These are phyloP conservation scores for Boletus rubroflammeus DNA, from an alignment of 768 basidiomycete species.

Conservation along the genomic window DNA sequence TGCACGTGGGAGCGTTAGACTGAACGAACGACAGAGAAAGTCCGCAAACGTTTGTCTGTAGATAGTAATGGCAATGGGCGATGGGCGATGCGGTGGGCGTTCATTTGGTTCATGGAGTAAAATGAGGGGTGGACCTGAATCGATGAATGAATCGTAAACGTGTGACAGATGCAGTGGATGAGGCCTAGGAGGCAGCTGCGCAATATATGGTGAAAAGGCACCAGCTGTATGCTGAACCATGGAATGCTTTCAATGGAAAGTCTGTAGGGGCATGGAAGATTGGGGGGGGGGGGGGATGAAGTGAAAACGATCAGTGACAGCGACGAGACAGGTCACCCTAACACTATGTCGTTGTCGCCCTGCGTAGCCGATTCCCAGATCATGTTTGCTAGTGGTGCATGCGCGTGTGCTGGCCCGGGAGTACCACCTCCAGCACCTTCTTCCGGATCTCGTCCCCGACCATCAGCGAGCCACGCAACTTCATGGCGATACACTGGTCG, in stretches of 20 bases:
- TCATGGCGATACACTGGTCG: constrained; percentile 30
- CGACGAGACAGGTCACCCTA: constrained; percentile 20
- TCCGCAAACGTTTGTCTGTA: constrained; percentile 15
- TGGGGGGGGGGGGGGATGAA: background rate
- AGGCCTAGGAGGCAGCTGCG: background rate
- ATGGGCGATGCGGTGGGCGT: background rate
- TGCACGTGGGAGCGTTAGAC: constrained; percentile 4
- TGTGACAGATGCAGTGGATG: constrained; percentile 6
- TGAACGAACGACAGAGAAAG: constrained; percentile 4
- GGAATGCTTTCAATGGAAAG: constrained; percentile 3
- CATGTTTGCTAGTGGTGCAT: constrained; percentile 21
- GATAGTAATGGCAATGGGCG: constrained; percentile 13
- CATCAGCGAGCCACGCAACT: constrained; percentile 25
- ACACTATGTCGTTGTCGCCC: constrained; percentile 29
- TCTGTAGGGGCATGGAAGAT: background rate
- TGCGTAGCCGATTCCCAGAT: constrained; percentile 29
- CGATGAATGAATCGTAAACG: constrained; percentile 2
- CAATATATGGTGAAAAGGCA: background rate
- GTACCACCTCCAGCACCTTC: constrained; percentile 17
- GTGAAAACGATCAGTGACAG: constrained; percentile 2
- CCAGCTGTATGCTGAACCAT: constrained; percentile 2
- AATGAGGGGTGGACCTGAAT: background rate
- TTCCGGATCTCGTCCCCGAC: constrained; percentile 15
- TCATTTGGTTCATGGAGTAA: constrained; percentile 1
- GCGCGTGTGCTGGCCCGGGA: constrained; percentile 20